phyloP scores from a whole-genome alignment of 1,284 basidiomycete genomes.

The Ustilago crameri region DNA sequence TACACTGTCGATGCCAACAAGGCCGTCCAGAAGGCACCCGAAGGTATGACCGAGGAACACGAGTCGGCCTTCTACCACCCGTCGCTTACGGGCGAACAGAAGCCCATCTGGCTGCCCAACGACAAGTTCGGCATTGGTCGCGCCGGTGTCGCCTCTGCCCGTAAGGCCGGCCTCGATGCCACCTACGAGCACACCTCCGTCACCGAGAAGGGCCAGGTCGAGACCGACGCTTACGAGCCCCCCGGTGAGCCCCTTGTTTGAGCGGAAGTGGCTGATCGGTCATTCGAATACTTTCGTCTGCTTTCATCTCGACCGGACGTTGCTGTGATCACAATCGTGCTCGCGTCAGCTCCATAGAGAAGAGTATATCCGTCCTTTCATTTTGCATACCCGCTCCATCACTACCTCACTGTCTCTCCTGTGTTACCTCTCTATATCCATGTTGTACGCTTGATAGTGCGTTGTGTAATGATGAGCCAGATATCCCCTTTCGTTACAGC shows the following conservation, averaged over 20 bases:
- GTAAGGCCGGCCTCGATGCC: conserved; percentile 57
- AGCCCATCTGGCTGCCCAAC: conserved; percentile 65
- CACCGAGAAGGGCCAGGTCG: conserved; percentile 63
- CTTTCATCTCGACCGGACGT: conserved; percentile 5
- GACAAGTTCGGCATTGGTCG: conserved; percentile 64
- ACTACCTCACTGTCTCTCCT: neutral
- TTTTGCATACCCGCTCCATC: conserved; percentile 8
- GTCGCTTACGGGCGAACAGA: conserved; percentile 58
- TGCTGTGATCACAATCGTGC: neutral
- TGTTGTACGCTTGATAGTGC: neutral
- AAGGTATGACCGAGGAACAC: conserved; percentile 25
- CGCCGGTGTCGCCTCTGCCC: conserved; percentile 55
- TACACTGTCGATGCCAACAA: conserved; percentile 22
- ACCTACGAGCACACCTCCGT: conserved; percentile 59
- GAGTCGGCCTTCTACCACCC: conserved; percentile 62
- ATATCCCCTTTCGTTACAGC: no score
- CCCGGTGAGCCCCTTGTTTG: conserved; percentile 61
- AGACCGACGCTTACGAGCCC: conserved; percentile 58
- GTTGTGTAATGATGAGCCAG: conserved; percentile 4
- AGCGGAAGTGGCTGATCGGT: neutral
- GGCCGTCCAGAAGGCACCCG: conserved; percentile 13
- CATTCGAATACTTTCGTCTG: neutral
- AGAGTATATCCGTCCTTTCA: conserved; percentile 12
- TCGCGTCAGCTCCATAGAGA: neutral
- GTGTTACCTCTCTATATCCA: conserved; percentile 2